A percentile compares a stretch with the other conserved stretches of the same genome.
Conservation (phyloP, 441 rosid species). For the Populus hybrid region DNA sequence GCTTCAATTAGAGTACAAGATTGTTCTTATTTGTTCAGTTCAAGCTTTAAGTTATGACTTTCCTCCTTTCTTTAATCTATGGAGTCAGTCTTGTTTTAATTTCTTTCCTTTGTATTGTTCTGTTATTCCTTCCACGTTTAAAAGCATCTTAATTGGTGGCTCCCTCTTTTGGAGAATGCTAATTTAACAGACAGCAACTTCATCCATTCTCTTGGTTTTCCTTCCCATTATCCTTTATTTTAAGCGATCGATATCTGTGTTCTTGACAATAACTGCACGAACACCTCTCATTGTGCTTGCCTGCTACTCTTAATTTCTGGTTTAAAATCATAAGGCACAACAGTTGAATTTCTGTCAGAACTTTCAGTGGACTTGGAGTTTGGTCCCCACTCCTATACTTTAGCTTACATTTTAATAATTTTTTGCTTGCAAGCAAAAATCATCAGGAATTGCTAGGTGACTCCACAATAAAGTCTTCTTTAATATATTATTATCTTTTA, state of each 20-base stretch:
- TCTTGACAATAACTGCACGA: background rate
- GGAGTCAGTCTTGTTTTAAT: background rate
- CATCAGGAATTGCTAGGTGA: constrained; percentile 3
- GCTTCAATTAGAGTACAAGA: constrained; percentile 10
- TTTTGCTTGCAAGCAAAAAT: background rate
- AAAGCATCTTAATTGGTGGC: background rate
- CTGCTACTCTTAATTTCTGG: background rate
- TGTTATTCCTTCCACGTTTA: background rate
- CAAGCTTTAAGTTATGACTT: background rate
- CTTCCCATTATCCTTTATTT: background rate
- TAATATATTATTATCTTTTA: background rate
- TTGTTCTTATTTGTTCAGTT: background rate
- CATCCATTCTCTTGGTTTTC: background rate
- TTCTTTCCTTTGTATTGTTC: background rate
- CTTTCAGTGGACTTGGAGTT: constrained; percentile 1
- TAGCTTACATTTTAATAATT: background rate
- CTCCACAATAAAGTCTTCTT: constrained; percentile 2
- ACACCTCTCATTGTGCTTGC: background rate
- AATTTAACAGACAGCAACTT: background rate
- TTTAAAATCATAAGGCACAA: background rate
- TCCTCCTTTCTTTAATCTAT: background rate
- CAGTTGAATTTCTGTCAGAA: background rate
- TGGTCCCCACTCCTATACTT: background rate
- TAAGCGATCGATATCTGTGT: background rate
- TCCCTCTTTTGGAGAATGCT: background rate